Evolutionary conservation across 345 rosid species (phyloP), one percentile per base, ranked within the genome.

Genomic region (Moricandia moricandioides): DNA sequence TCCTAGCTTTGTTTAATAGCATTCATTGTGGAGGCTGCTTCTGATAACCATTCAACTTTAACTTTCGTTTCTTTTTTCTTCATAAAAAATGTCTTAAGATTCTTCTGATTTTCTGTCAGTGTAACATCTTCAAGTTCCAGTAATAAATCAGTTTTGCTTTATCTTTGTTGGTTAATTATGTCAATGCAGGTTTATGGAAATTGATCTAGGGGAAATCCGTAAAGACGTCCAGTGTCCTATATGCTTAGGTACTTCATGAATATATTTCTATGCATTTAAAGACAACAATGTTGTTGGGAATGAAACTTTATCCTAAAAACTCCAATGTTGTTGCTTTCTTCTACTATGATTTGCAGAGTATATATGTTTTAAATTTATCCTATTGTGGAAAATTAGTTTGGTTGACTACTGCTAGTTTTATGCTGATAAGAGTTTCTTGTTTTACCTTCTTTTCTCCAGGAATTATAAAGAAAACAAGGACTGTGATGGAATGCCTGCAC

Each of bases 401-500:
- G 18, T 10, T 8, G 70, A 21, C 24, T 21, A 21, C 8, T 26
- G 7, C 61, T 13, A 35, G 24, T 21, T 21, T 21, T 24, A 8
- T 13, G n/a, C 14, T 69, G 52, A 30, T 59, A 52, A 1, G 18
- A 45, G 63, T 59, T 71, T 71, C 40, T 47, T 39, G 57, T 12
- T 39, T 39, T 76, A 55, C 59, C 7, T 8, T 26, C 1, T 76
- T 40, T 72, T 29, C 31, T 29, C 34, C 71, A 89, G 97, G 97
- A 54, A 86, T 91, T 72, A 91, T 91, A 58, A 87, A 84, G 72
- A 91, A 89, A 77, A 91, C 97, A 31, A 85, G 95, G 78, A 89
- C 97, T 68, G 95, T 91, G 37, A 91, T 86, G 93, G 97, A 91
- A 73, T 91, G 97, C 67, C 79, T 91, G 68, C 95, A 91, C 81